Conservation (phyloP, 1,284 basidiomycete species). For the Papiliotrema nemorosa region DNA sequence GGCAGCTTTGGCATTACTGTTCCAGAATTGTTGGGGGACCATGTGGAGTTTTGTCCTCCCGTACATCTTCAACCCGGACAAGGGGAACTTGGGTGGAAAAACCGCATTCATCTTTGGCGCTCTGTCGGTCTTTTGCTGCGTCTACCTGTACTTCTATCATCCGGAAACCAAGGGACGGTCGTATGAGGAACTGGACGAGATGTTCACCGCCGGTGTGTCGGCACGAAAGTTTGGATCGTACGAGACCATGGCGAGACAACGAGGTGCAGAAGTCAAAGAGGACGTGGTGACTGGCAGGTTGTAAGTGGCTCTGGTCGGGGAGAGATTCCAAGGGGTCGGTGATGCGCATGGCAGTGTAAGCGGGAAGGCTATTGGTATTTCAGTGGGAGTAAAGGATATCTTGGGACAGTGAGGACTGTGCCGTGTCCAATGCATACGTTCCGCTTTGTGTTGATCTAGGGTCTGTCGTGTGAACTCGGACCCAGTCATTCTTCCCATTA, state of each 20-base stretch:
- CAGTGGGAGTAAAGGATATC: too few relatives aligned
- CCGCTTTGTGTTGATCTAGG: too few relatives aligned
- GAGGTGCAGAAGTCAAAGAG: not conserved
- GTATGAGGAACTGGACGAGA: constrained; percentile 24
- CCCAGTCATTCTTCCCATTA: too few relatives aligned
- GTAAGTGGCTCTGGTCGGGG: too few relatives aligned
- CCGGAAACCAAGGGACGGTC: constrained; percentile 12
- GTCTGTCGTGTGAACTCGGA: too few relatives aligned
- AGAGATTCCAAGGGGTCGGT: too few relatives aligned
- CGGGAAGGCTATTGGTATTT: too few relatives aligned
- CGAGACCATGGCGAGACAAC: not conserved
- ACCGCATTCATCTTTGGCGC: constrained; percentile 7
- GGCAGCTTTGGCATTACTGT: not conserved
- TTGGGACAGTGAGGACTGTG: too few relatives aligned
- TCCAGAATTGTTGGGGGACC: constrained; percentile 1
- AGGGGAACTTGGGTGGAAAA: constrained; percentile 4
- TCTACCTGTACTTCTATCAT: constrained; percentile 8
- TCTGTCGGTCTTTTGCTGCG: constrained; percentile 2
- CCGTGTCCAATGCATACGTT: too few relatives aligned
- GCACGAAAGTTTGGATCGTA: constrained; percentile 13
- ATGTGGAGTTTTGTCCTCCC: constrained; percentile 8
- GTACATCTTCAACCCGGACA: constrained; percentile 8
- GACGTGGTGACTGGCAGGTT: not conserved
- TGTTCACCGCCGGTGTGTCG: constrained; percentile 14
- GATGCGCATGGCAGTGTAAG: too few relatives aligned